Evolutionary conservation across 139 green algal genomes (phyloP), one percentile per base, ranked within the genome.

Genomic region (Coelastrella sp.): DNA sequence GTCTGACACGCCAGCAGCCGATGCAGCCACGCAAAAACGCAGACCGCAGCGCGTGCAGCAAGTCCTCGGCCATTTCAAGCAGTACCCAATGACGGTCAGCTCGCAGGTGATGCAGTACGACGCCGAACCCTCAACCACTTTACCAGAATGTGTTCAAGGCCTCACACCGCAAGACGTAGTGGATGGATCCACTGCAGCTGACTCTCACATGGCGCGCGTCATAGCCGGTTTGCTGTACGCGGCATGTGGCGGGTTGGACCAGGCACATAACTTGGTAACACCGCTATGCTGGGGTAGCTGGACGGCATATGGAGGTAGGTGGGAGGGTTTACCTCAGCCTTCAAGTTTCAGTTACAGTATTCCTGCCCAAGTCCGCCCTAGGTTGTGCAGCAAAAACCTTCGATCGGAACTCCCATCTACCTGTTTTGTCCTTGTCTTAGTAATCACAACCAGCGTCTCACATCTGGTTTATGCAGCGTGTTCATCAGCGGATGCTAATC

Each of bases 221-320:
- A 82, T 91, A 10, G 78, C 79, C 0, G 89, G 61, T 13, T 80
- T 92, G 54, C 82, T 90, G 13, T 90, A 86, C 61, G 73, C 80
- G 16, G 79, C 77, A 16, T 80, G 57, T 58, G 91, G 92, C 10
- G 92, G 89, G 10, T 81, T 94, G 17, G 92, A 94, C 78, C 74
- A 84, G 3, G 92, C 92, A 14, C 92, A 94, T 74, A 94, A 94
- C 77, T 32, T 92, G 23, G 87, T 94, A 2, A 94, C 92, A 0
- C 92, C 92, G 1, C 86, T 94, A 11, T 92, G 86, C 81, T 94
- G 92, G 92, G 92, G 92, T n/a, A 77, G 60, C 0, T 83, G 83
- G 75, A 93, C 91, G n/a, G 23, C 76, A 8, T 93, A 92, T 83
- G 91, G 23, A 13, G 91, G 91, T 59, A 5, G 23, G 17, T 22